Evolutionary conservation across 179 eudicot species (phyloP).

Genomic region (Patellifolia procumbens): DNA sequence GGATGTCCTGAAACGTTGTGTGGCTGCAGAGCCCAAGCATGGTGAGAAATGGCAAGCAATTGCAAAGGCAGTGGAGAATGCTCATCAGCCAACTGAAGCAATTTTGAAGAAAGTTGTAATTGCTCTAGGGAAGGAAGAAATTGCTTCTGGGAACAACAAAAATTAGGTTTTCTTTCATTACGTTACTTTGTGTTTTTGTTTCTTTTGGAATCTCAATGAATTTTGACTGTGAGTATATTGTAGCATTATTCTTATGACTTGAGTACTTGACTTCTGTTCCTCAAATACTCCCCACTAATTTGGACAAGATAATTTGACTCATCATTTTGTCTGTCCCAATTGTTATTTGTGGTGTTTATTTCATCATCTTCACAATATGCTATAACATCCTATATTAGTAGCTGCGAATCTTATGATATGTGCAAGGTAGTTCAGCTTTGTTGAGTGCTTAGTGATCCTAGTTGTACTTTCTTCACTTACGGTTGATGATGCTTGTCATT

Average conservation of each 20-base stretch:
- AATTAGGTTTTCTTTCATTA: conserved; percentile 11
- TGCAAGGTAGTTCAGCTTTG: not conserved
- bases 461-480: not conserved
- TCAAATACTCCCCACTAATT: not conserved
- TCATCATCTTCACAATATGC: not conserved
- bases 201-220: not conserved
- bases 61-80: conserved; percentile 79
- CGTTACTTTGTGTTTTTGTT: not conserved
- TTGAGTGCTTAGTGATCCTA: not conserved
- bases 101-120: conserved; percentile 78
- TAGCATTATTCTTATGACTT: not conserved
- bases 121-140: conserved; percentile 70
- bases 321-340: not conserved
- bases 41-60: conserved; percentile 90
- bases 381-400: not conserved
- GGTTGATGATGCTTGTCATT: not conserved
- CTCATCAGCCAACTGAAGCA: conserved; percentile 82
- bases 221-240: not conserved
- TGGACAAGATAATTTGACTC: not conserved
- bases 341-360: not conserved
- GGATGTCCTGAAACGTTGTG: conserved; percentile 76
- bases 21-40: conserved; percentile 87
- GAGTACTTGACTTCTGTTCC: conserved; percentile 3
- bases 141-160: conserved; percentile 49
- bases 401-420: not conserved